phyloP scores from a whole-genome alignment of 2,329 filamentous ascomycete genomes.

The Aureobasidium mangrovei region DNA sequence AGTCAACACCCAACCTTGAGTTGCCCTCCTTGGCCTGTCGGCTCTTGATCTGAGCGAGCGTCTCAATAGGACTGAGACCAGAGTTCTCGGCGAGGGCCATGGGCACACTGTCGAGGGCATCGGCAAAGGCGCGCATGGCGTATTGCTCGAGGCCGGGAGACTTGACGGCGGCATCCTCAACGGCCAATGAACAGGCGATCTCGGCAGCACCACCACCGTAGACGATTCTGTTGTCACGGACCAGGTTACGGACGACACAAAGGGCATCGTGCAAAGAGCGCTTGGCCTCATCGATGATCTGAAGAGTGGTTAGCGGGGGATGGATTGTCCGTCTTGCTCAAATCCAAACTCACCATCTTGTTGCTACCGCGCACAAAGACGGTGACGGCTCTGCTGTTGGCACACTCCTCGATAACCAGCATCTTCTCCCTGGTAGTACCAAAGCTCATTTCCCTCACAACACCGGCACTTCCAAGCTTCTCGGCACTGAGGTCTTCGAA shows the following conservation, averaged over 20 bases:
- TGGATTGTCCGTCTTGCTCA: neutral
- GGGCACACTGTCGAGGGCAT: conserved; percentile 85
- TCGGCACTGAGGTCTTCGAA: conserved; percentile 89
- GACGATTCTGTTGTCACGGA: conserved; percentile 91
- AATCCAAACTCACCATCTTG: conserved; percentile 59
- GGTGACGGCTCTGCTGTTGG: conserved; percentile 93
- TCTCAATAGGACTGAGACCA: conserved; percentile 90
- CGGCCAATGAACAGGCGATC: conserved; percentile 91
- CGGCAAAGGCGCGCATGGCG: conserved; percentile 94
- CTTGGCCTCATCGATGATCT: conserved; percentile 99
- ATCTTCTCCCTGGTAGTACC: conserved; percentile 98
- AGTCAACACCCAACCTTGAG: conserved; percentile 81
- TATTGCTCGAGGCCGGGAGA: conserved; percentile 97
- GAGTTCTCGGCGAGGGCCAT: conserved; percentile 98
- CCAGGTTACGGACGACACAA: conserved; percentile 93
- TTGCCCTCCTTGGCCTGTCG: conserved; percentile 85
- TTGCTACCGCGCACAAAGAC: conserved; percentile 96
- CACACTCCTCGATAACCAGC: conserved; percentile 98
- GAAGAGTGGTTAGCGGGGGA: conserved; percentile 4
- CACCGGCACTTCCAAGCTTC: conserved; percentile 82
- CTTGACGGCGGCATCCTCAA: conserved; percentile 84
- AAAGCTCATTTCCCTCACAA: conserved; percentile 92
- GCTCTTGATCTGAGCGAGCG: conserved; percentile 88
- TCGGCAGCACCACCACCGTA: conserved; percentile 96
- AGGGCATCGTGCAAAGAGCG: conserved; percentile 94